phyloP scores from a whole-genome alignment of 495 filamentous ascomycete species.

The Corynascus novoguineensis region DNA sequence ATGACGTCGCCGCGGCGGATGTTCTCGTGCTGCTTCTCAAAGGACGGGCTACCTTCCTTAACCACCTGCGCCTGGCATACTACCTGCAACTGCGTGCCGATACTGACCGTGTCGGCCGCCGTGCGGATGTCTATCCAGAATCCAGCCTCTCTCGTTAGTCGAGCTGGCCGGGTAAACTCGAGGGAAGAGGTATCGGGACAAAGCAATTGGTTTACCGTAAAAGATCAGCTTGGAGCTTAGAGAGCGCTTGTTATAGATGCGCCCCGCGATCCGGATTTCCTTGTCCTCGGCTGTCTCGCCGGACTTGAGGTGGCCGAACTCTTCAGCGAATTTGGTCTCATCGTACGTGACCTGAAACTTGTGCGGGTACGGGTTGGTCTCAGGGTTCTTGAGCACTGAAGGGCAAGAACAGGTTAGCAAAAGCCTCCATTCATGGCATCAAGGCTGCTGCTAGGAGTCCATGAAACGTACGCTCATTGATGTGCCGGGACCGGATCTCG shows the following conservation, averaged over 20 bases:
- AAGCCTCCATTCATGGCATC: background rate
- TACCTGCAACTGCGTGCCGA: conserved; percentile 77
- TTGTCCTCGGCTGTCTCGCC: conserved; percentile 73
- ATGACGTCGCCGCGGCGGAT: conserved; percentile 89
- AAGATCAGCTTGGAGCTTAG: conserved; percentile 83
- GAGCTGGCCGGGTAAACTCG: background rate
- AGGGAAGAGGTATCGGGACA: background rate
- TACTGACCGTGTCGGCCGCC: conserved; percentile 34
- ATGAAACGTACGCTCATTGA: conserved; percentile 62
- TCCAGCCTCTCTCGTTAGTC: background rate
- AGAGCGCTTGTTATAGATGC: conserved; percentile 83
- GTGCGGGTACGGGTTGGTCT: conserved; percentile 91
- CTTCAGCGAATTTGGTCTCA: conserved; percentile 66
- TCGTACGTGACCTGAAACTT: conserved; percentile 87
- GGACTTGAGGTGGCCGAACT: conserved; percentile 72
- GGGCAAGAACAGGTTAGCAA: conserved; percentile 8
- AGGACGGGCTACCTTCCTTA: conserved; percentile 53
- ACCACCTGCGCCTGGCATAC: conserved; percentile 80
- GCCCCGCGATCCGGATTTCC: conserved; percentile 67
- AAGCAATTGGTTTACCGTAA: conserved; percentile 46
- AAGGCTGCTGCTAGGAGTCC: background rate
- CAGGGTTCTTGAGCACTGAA: conserved; percentile 62
- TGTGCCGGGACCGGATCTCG: conserved; percentile 79
- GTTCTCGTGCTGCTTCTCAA: conserved; percentile 83
- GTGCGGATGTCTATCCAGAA: conserved; percentile 59